Evolutionary conservation across 1,139 yeast species (phyloP).

Genomic region (Suzukiozyma palmioleophila): DNA sequence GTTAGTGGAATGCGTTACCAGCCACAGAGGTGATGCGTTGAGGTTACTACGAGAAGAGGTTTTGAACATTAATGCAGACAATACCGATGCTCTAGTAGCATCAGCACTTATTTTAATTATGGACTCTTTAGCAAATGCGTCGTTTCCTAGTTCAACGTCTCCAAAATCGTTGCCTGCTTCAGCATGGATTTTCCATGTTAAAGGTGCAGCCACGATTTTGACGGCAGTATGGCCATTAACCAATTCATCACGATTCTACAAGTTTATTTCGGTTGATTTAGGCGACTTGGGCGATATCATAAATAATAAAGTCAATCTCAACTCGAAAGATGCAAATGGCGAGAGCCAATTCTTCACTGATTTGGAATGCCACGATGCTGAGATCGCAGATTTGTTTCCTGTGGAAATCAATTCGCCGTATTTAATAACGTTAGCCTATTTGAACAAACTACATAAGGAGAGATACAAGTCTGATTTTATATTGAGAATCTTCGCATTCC

Average conservation of each 20-base stretch:
- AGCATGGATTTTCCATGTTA: constrained; percentile 95
- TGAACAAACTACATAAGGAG: constrained; percentile 80
- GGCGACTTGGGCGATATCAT: constrained; percentile 81
- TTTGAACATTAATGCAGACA: constrained; percentile 72
- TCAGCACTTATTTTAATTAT: constrained; percentile 83
- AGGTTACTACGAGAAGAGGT: constrained; percentile 81
- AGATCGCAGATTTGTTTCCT: constrained; percentile 81
- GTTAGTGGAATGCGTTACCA: constrained; percentile 76
- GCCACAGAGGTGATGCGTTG: constrained; percentile 84
- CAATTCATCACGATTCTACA: constrained; percentile 67
- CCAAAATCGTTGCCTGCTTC: constrained; percentile 77
- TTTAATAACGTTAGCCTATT: constrained; percentile 76
- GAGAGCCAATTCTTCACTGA: constrained; percentile 44
- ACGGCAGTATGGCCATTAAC: constrained; percentile 95
- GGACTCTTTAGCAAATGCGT: constrained; percentile 93
- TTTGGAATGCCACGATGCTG: constrained; percentile 80
- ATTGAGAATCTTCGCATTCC: constrained; percentile 85
- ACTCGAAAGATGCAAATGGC: constrained; percentile 11
- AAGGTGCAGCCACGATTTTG: constrained; percentile 92
- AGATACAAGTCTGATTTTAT: constrained; percentile 82
- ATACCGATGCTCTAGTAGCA: constrained; percentile 90
- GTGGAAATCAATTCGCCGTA: constrained; percentile 81
- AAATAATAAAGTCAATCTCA: constrained; percentile 39
- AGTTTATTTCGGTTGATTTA: constrained; percentile 73
- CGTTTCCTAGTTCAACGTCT: constrained; percentile 60